Base-by-base conservation (phyloP, 495 filamentous ascomycete genomes). In the Darksidea phi region DNA sequence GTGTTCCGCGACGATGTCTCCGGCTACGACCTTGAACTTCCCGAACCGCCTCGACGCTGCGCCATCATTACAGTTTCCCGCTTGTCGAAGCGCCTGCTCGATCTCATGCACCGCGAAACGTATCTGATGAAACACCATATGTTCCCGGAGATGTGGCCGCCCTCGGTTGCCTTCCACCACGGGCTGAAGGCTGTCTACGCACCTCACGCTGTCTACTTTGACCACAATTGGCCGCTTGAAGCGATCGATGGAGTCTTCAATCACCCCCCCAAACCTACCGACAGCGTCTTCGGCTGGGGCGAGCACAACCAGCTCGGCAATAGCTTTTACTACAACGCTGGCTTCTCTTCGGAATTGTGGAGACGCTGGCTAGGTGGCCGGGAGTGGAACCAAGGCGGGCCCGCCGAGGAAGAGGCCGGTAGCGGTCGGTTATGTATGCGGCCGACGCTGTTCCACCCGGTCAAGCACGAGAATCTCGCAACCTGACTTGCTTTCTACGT, bases 271-370 rank as follows among this genome's bases (percentile, higher is more conserved):
- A 70, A 64, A 61, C 70, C 41, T 11, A 62, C 36, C 21, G 67
- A 74, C 32, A 76, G 72, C 54, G 70, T 73, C 8, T 80, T 80
- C 61, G 78, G 73, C 24, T 75, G 76, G 76, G 78, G 78, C 25
- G 78, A 80, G 58, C 76, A 80, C 67, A 79, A 80, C 54, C 71
- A 76, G 71, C 69, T 75, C 37, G 78, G 77, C 48, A 72, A 72
- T 38, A 74, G 68, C 36, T 80, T 79, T 64, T 80, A 80, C 60
- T 80, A 79, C 59, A 79, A 79, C 65, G 66, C 71, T 5, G 76
- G 71, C 11, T 80, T 79, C 51, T 71, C 71, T 13, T 71, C 74
- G 15, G 68, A 69, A 41, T 62, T 78, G 43, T 80, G 78, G 78
- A 70, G 78, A 53, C 59, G 78, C 47, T 80, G 78, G 76, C 50